phyloP scores from a whole-genome alignment of 140 eudicot species.

The Erigeron philadelphicus region DNA sequence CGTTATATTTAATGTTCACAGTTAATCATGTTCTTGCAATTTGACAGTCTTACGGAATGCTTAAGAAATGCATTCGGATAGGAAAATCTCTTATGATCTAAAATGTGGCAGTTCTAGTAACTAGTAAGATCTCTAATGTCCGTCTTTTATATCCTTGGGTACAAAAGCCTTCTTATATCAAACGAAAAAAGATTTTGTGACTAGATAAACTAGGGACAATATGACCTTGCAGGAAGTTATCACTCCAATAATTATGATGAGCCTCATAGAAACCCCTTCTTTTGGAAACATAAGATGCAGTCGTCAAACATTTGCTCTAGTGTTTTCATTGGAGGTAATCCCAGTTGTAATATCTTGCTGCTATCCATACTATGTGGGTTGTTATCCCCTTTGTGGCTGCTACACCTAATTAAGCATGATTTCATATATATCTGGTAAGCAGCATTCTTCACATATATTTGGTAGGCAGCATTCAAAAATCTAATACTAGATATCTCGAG shows the following conservation, averaged over 20 bases:
- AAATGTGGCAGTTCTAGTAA: neutral
- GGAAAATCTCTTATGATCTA: neutral
- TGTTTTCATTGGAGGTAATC: conserved; percentile 65
- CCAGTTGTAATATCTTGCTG: conserved; percentile 62
- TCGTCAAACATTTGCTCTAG: conserved; percentile 82
- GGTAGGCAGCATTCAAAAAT: neutral
- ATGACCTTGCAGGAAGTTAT: neutral
- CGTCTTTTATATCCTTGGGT: neutral
- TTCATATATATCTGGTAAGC: conserved; percentile 10
- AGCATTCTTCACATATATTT: neutral
- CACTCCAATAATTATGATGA: conserved; percentile 10
- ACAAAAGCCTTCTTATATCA: neutral
- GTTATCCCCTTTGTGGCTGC: conserved; percentile 53
- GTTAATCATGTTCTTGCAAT: neutral
- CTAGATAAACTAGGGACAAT: neutral
- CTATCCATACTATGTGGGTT: conserved; percentile 70
- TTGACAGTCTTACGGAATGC: neutral
- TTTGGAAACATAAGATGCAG: conserved; percentile 68
- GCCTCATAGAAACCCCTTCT: conserved; percentile 55
- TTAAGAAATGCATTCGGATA: neutral
- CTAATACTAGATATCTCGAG: neutral
- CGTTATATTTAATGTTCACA: neutral
- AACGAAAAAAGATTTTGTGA: neutral
- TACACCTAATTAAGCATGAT: conserved; percentile 38
- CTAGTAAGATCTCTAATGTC: neutral